These are phyloP conservation scores for Fomitopsis serialis DNA, from an alignment of 768 basidiomycete genomes.

Conservation along the genomic window DNA sequence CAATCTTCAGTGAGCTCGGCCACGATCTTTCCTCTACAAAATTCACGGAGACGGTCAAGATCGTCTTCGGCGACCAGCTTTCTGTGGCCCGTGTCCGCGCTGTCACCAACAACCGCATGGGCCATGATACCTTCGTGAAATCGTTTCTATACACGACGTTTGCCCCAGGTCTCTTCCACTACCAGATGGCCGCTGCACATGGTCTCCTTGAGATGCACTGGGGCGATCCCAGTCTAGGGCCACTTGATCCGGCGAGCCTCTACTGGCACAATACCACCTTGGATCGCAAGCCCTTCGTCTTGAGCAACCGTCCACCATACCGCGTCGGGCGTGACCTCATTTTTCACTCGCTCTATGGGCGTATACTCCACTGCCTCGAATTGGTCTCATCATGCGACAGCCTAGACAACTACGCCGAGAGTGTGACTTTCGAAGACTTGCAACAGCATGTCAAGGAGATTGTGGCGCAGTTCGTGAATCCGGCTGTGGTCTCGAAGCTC, in stretches of 20 bases:
- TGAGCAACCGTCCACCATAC: constrained; percentile 23
- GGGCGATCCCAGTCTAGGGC: constrained; percentile 22
- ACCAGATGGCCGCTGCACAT: constrained; percentile 29
- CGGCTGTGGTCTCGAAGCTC: constrained; percentile 13
- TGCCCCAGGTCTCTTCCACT: constrained; percentile 33
- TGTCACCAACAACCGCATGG: constrained; percentile 23
- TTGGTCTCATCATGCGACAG: constrained; percentile 11
- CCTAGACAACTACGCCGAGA: constrained; percentile 16
- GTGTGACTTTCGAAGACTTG: constrained; percentile 18
- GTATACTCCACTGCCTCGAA: constrained; percentile 22
- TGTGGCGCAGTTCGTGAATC: constrained; percentile 16
- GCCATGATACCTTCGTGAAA: constrained; percentile 22
- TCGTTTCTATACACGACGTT: constrained; percentile 22
- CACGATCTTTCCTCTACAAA: constrained; percentile 1
- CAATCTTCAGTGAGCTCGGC: constrained; percentile 22
- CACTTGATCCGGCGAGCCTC: constrained; percentile 27
- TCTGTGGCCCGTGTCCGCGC: constrained; percentile 27
- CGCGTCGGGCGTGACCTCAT: constrained; percentile 25
- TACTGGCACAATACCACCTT: constrained; percentile 30
- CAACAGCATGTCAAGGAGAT: constrained; percentile 16
- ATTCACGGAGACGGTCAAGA: constrained; percentile 4
- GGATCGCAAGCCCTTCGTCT: constrained; percentile 12
- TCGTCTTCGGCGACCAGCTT: constrained; percentile 28
- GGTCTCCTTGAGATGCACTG: constrained; percentile 27
- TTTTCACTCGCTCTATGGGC: constrained; percentile 24